Percentiles rank a stretch among this genome's conserved stretches.
Conservation (phyloP, 2,329 filamentous ascomycete genomes). For the Penicillium fuscoglaucum region DNA sequence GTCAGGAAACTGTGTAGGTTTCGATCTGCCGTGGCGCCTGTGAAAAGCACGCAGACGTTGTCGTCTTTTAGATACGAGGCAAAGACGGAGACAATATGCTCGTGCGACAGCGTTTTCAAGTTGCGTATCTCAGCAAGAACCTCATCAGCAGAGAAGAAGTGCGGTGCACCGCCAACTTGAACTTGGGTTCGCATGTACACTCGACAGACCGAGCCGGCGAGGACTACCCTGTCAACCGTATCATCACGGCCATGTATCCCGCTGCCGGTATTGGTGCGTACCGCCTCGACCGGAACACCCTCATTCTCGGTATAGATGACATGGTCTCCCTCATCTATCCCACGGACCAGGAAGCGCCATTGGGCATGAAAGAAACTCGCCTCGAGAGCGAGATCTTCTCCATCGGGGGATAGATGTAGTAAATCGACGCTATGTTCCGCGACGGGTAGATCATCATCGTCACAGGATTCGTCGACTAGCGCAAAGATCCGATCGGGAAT, state of each 20-base stretch:
- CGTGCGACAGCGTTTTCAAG: constrained; percentile 42
- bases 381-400: constrained; percentile 48
- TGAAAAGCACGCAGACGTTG: constrained; percentile 46
- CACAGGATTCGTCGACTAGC: constrained; percentile 61
- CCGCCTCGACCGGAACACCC: constrained; percentile 59
- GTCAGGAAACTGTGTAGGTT: constrained; percentile 46
- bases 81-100: constrained; percentile 47
- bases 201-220: constrained; percentile 39
- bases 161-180: constrained; percentile 37
- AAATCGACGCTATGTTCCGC: constrained; percentile 55
- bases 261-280: constrained; percentile 42
- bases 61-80: constrained; percentile 48
- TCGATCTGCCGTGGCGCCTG: constrained; percentile 41
- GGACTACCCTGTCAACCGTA: constrained; percentile 42
- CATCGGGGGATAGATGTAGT: constrained; percentile 55
- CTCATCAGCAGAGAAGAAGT: constrained; percentile 42
- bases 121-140: constrained; percentile 43
- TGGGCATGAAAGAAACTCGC: constrained; percentile 60
- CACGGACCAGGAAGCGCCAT: constrained; percentile 59
- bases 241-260: constrained; percentile 35
- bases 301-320: constrained; percentile 61
- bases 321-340: constrained; percentile 57
- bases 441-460: constrained; percentile 62
- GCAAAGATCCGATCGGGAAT: constrained; percentile 65
- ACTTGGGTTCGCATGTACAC: constrained; percentile 43